Evolutionary conservation across 805 yeast genomes (phyloP).

Genomic region (Metahyphopichia silvanorum): DNA sequence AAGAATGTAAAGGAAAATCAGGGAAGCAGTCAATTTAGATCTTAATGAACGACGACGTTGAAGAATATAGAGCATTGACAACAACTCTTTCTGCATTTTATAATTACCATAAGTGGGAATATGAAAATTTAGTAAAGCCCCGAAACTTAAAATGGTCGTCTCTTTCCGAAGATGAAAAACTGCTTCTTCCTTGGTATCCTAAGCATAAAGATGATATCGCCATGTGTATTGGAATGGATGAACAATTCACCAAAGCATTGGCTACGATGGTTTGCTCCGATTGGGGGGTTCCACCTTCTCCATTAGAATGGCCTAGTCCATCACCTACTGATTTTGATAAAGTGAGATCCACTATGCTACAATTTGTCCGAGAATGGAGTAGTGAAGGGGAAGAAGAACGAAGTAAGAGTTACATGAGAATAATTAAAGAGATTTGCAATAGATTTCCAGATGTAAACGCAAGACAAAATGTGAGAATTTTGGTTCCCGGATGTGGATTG

Average conservation of each 20-base stretch:
- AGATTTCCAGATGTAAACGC: slow-evolving; percentile 32
- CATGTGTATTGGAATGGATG: slow-evolving; percentile 44
- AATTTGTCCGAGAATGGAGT: slow-evolving; percentile 62
- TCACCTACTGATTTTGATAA: slow-evolving; percentile 48
- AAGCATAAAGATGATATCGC: slow-evolving; percentile 37
- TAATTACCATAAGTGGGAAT: slow-evolving; percentile 29
- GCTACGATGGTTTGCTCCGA: slow-evolving; percentile 41
- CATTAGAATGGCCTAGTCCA: slow-evolving; percentile 41
- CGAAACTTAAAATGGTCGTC: slow-evolving; percentile 21
- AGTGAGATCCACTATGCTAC: slow-evolving; percentile 54
- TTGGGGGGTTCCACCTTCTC: slow-evolving; percentile 47
- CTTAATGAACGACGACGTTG: slow-evolving; percentile 19
- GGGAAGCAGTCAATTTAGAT: slow-evolving; percentile 1
- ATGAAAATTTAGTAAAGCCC: slow-evolving; percentile 30
- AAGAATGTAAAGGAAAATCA: background rate
- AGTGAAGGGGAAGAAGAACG: slow-evolving; percentile 50
- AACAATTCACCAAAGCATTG: slow-evolving; percentile 38
- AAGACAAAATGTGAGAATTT: slow-evolving; percentile 40
- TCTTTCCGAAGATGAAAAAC: slow-evolving; percentile 38
- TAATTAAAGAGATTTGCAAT: slow-evolving; percentile 31
- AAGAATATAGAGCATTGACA: slow-evolving; percentile 36
- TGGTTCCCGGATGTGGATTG: slow-evolving; percentile 65
- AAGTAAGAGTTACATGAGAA: slow-evolving; percentile 29
- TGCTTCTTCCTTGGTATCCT: slow-evolving; percentile 49
- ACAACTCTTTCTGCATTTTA: slow-evolving; percentile 34